Percentiles rank a stretch among this genome's conserved stretches.
phyloP scores from a whole-genome alignment of 805 yeast species.

The Metschnikowia bowlesiae region DNA sequence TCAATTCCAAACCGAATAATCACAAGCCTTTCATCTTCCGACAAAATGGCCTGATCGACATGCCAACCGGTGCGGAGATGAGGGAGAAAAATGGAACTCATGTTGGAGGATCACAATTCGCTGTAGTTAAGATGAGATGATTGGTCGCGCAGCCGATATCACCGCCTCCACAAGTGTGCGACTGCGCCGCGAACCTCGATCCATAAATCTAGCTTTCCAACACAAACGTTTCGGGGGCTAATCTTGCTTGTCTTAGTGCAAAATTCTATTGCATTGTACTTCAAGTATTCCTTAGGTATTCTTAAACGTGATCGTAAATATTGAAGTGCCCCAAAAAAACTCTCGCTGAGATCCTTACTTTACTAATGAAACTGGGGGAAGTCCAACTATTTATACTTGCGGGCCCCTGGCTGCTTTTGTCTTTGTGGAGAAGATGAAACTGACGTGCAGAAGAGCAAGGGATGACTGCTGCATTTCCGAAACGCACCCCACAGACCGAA shows the following conservation, averaged over 20 bases:
- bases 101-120: not conserved
- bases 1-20: slow-evolving; percentile 87
- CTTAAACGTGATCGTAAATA: too few relatives aligned
- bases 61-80: slow-evolving; percentile 47
- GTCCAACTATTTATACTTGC: not conserved
- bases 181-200: not conserved
- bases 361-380: too few relatives aligned
- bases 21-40: slow-evolving; percentile 85
- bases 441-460: not conserved
- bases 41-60: slow-evolving; percentile 92
- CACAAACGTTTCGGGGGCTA: too few relatives aligned
- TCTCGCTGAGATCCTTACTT: too few relatives aligned
- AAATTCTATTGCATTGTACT: not conserved
- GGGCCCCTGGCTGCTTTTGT: not conserved
- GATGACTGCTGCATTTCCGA: not conserved
- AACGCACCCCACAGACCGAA: not conserved
- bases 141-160: slow-evolving; percentile 1
- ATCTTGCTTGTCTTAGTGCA: not conserved
- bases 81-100: slow-evolving; percentile 21
- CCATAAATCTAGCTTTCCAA: too few relatives aligned
- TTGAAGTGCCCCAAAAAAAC: too few relatives aligned
- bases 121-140: not conserved
- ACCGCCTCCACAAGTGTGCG: not conserved
- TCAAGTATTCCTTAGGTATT: too few relatives aligned
- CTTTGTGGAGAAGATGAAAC: not conserved